Conservation (phyloP, 1,284 basidiomycete species). For the Apiotrichum gracile region DNA sequence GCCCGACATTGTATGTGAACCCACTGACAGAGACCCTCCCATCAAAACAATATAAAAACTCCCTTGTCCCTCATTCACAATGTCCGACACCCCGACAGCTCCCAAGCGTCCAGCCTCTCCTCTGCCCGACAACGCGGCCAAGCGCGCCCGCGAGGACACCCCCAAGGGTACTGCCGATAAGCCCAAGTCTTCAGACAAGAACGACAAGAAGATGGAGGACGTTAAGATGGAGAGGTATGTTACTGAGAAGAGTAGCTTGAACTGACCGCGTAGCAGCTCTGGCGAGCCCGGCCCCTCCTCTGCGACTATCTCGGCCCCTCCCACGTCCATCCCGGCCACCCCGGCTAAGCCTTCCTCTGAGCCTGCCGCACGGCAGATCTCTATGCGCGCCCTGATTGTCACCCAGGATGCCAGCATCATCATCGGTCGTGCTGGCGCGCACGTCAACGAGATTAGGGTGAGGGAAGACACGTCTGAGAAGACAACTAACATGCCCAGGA, state of each 20-base stretch:
- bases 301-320: constrained; percentile 22
- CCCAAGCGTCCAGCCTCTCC: constrained; percentile 34
- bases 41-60: not conserved
- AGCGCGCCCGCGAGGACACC: constrained; percentile 26
- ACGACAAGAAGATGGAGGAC: constrained; percentile 37
- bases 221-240: constrained; percentile 33
- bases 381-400: constrained; percentile 94
- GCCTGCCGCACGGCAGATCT: constrained; percentile 54
- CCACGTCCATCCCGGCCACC: constrained; percentile 28
- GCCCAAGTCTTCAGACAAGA: constrained; percentile 4
- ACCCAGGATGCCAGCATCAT: constrained; percentile 99
- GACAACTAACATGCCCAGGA: constrained; percentile 49
- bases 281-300: constrained; percentile 29
- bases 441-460: constrained; percentile 92
- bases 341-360: constrained; percentile 34
- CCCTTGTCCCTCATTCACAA: constrained; percentile 2
- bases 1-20: not conserved
- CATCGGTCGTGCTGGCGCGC: constrained; percentile 91
- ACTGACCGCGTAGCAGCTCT: constrained; percentile 11
- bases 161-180: constrained; percentile 3
- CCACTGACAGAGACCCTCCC: constrained; percentile 5
- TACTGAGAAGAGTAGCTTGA: too few species aligned
- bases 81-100: constrained; percentile 25
- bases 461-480: constrained; percentile 3
- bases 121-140: constrained; percentile 20